Evolutionary conservation across 139 green algal species (phyloP), one percentile per base, ranked within the genome.

Genomic region (Pleodorina starrii): DNA sequence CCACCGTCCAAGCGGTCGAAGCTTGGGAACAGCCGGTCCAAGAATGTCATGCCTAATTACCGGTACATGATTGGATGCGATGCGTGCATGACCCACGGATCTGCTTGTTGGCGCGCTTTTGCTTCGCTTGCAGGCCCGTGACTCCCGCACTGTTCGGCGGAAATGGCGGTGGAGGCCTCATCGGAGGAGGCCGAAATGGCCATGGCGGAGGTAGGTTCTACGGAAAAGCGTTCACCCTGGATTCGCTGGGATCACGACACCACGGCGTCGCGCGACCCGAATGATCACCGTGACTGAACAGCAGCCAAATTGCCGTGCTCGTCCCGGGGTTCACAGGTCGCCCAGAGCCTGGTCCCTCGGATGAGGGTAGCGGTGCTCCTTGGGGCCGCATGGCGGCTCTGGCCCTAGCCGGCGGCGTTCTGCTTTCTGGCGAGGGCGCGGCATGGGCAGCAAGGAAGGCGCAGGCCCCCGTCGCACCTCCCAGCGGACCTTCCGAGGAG

Each of bases 361-460:
- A 57, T 17, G 54, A 63, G 21, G 68, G 54, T 32, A 48, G 79
- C 38, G 38, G 79, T 60, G 54, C 32, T 38, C 10, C 38, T 43
- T 88, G 83, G 83, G 83, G 83, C 35, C 66, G 66, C 23, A 21
- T n/a, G 7, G 83, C 68, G 23, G 83, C 66, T 16, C 17, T 88
- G 44, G 66, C 36, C 6, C 23, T 88, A 32, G 83, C 66, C 0
- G 63, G 66, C 66, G 46, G 81, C 14, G 32, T 66, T 40, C 43
- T 87, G 0, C 42, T 87, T 14, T 59, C 38, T 14, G 59, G 60
- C 1, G 81, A 87, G 81, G 81, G 77, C 19, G 50, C 81, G 4
- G 63, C 60, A 17, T 87, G 81, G 81, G 81, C 81, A 4, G 60
- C 60, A 27, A 73, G 75, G 79, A 86, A 86, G 79, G 36, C 32